Percentiles rank a stretch among this genome's conserved stretches.
phyloP scores from a whole-genome alignment of 208 protist species.

The Borovskyia barvae region DNA sequence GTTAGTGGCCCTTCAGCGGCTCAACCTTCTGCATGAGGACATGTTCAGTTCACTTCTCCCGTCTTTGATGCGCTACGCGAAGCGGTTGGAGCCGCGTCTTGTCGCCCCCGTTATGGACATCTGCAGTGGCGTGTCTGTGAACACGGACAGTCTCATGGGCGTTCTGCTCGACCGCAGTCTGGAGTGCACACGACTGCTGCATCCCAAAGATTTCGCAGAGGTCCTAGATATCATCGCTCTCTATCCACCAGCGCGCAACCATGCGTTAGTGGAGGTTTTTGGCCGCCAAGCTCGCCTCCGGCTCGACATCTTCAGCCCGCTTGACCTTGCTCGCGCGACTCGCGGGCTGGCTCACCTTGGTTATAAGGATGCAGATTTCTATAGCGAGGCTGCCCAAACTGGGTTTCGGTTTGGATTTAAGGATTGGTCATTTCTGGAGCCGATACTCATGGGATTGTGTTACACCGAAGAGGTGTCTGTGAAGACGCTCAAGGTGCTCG shows the following conservation, averaged over 20 bases:
- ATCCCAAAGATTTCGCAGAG: constrained; percentile 59
- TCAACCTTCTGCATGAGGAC: constrained; percentile 67
- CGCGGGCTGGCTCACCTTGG: constrained; percentile 74
- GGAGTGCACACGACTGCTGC: constrained; percentile 65
- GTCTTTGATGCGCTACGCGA: constrained; percentile 40
- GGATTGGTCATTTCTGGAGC: constrained; percentile 69
- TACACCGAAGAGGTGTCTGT: constrained; percentile 36
- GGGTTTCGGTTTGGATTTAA: constrained; percentile 78
- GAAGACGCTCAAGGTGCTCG: constrained; percentile 51
- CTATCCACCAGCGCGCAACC: constrained; percentile 69
- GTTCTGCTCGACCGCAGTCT: constrained; percentile 53
- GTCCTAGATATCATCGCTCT: constrained; percentile 64
- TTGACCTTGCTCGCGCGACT: constrained; percentile 40
- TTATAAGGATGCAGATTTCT: constrained; percentile 71
- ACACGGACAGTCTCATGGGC: constrained; percentile 64
- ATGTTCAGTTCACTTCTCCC: constrained; percentile 57
- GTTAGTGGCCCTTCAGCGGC: constrained; percentile 62
- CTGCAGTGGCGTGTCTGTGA: constrained; percentile 61
- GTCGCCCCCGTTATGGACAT: constrained; percentile 81
- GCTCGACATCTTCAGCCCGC: constrained; percentile 68
- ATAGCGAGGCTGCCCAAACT: constrained; percentile 60
- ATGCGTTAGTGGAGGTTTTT: constrained; percentile 63
- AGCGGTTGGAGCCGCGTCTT: constrained; percentile 43
- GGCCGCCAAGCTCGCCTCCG: constrained; percentile 71
- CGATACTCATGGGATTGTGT: constrained; percentile 73